These are phyloP conservation scores for Saccharomyces uvarum DNA, from an alignment of 1,139 yeast species.

Conservation along the genomic window DNA sequence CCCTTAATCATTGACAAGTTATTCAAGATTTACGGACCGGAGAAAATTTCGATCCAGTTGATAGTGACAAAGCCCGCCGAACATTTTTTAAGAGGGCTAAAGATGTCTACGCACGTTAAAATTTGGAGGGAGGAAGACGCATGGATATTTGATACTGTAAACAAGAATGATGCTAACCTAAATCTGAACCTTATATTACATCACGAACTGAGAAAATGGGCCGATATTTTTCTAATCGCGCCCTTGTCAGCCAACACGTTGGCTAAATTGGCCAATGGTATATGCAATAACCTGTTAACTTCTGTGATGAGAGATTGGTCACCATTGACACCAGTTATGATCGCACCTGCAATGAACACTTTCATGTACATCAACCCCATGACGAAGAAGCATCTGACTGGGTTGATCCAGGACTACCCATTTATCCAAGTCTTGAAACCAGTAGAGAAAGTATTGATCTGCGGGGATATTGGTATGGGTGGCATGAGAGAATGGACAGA, in stretches of 20 bases:
- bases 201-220: slow-evolving; percentile 89
- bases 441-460: slow-evolving; percentile 69
- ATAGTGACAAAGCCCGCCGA: slow-evolving; percentile 79
- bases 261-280: slow-evolving; percentile 81
- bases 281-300: slow-evolving; percentile 82
- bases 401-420: slow-evolving; percentile 78
- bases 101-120: slow-evolving; percentile 73
- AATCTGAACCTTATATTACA: slow-evolving; percentile 52
- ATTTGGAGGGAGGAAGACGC: slow-evolving; percentile 94
- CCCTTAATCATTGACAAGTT: slow-evolving; percentile 79
- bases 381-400: slow-evolving; percentile 70
- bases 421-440: slow-evolving; percentile 88
- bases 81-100: slow-evolving; percentile 71
- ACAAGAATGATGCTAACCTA: slow-evolving; percentile 38
- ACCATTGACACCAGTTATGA: slow-evolving; percentile 71
- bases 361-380: slow-evolving; percentile 83
- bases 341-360: slow-evolving; percentile 93
- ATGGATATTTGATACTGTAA: slow-evolving; percentile 54
- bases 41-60: slow-evolving; percentile 71
- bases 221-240: slow-evolving; percentile 80
- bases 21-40: slow-evolving; percentile 63
- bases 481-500: slow-evolving; percentile 96
- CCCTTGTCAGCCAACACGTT: slow-evolving; percentile 87
- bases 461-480: slow-evolving; percentile 94
- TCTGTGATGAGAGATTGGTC: slow-evolving; percentile 92